A percentile compares a stretch with the other conserved stretches of the same genome.
Conservation (phyloP, 345 rosid genomes). For the Firmiana major region DNA sequence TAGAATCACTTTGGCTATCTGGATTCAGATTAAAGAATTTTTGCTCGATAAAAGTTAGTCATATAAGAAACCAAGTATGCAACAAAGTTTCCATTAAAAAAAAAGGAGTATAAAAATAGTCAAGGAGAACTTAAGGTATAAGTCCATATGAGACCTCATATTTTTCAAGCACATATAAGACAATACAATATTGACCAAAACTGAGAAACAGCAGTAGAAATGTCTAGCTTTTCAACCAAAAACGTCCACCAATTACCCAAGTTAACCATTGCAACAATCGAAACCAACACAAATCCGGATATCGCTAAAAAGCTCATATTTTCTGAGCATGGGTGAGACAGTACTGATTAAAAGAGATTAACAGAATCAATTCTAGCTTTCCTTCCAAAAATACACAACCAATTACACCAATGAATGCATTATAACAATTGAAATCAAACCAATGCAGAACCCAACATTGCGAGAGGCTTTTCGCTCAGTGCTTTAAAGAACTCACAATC, state of each 20-base stretch:
- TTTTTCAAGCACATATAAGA: not conserved
- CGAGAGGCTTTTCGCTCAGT: not conserved
- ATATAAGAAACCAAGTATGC: not conserved
- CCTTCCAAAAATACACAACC: not conserved
- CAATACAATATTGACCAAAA: not conserved
- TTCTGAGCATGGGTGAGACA: not conserved
- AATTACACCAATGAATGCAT: not conserved
- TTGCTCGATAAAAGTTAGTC: not conserved
- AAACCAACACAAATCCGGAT: not conserved
- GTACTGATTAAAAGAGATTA: not conserved
- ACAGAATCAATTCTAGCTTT: not conserved
- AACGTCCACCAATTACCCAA: not conserved
- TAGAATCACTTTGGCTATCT: constrained; percentile 90
- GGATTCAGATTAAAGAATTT: constrained; percentile 30
- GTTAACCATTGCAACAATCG: not conserved
- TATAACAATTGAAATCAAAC: not conserved
- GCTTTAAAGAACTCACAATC: constrained; percentile 1
- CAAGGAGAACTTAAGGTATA: not conserved
- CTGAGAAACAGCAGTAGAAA: not conserved
- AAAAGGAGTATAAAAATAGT: not conserved
- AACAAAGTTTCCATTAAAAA: not conserved
- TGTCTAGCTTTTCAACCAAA: not conserved
- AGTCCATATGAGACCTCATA: not conserved
- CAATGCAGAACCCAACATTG: not conserved
- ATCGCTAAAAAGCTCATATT: not conserved